Evolutionary conservation across 345 rosid species (phyloP), one percentile per base, ranked within the genome.

Genomic region (Acer campestre): DNA sequence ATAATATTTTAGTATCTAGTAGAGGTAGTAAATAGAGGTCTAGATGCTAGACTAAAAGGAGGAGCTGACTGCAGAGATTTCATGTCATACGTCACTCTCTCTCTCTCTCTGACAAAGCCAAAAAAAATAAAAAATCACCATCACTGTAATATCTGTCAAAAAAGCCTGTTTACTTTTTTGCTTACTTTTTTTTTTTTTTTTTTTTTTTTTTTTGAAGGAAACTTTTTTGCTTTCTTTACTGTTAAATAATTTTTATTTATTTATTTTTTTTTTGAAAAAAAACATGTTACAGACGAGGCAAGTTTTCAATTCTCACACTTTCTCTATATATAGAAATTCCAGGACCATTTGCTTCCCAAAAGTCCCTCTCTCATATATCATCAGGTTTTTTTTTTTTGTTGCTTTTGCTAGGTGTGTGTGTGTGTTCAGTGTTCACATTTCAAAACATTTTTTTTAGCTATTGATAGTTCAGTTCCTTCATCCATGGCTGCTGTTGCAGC

Each of bases 111-210:
- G 73, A 63, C 56, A 65, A 78, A 69, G 75, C n/a, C n/a, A n/a
- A n/a, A n/a, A n/a, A 22, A 78, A 58, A 58, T 20, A n/a, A 58
- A 20, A 64, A 40, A 44, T 80, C 56, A 66, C 58, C 14, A 35
- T 35, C 38, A 16, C 77, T 55, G 80, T 70, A 80, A 79, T 38
- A 73, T 22, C 63, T 59, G 74, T 55, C 2, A 46, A 23, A 78
- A 81, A 76, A 81, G 83, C 74, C 79, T 77, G 76, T 27, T 67
- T 22, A 42, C 87, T 78, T 81, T 74, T 59, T 5, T 14, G 10
- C 7, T 1, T 11, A 1, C 0, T 8, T 3, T 56, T 1, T 25
- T 25, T 25, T 25, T 25, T 0, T 25, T 25, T 25, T 25, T 25
- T 25, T 29, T 0, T 29, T 35, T 35, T 4, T 4, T 35, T 4